Conservation (phyloP, 2,329 filamentous ascomycete genomes). For the Sphaceloma murrayae region DNA sequence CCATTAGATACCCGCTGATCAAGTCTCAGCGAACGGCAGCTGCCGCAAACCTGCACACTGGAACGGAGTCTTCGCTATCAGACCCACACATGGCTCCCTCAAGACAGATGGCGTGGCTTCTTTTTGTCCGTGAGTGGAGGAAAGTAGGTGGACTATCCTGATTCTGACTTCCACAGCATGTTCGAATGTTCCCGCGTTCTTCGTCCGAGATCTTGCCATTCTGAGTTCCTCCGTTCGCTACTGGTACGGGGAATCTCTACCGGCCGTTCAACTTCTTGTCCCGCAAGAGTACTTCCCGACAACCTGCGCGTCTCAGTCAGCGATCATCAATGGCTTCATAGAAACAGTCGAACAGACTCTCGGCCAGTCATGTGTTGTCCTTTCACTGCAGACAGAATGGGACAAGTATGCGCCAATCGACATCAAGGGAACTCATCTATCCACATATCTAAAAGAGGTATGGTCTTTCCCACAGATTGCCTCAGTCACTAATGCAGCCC, state of each 20-base stretch:
- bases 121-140: background rate
- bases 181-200: background rate
- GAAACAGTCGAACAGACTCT: too few relatives aligned
- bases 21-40: background rate
- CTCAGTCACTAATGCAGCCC: too few relatives aligned
- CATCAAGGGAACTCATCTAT: too few relatives aligned
- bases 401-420: too few relatives aligned
- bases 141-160: background rate
- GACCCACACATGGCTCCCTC: background rate
- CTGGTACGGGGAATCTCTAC: background rate
- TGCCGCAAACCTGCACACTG: background rate
- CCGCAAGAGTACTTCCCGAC: background rate
- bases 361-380: too few relatives aligned
- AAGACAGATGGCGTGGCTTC: background rate
- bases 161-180: background rate
- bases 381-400: too few relatives aligned
- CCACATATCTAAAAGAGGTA: too few relatives aligned
- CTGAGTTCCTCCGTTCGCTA: background rate
- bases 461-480: too few relatives aligned
- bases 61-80: conserved; percentile 1
- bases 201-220: background rate
- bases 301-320: too few relatives aligned
- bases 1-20: background rate
- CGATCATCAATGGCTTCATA: too few relatives aligned
- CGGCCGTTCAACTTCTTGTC: background rate